Evolutionary conservation across 129 eudicot genomes (phyloP), one percentile per base, ranked within the genome.

Genomic region (Deinandra increscens): DNA sequence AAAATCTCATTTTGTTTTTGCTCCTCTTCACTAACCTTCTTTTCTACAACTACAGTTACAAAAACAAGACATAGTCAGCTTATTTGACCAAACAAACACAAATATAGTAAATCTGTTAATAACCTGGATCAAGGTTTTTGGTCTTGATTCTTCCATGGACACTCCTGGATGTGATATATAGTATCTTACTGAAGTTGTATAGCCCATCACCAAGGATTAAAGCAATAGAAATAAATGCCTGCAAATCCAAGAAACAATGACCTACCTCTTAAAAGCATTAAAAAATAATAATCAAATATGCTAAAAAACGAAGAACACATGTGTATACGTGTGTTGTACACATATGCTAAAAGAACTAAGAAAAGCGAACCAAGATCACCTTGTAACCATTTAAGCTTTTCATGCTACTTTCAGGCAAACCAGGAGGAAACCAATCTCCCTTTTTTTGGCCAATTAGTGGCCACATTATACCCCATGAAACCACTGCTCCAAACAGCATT

Each of bases 171-270:
- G 95, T 90, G 79, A 87, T 51, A 20, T 68, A 53, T 31, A 86
- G 44, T 58, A 90, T 75, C 79, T 90, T 90, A 49, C 67, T 64
- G 78, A 90, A 85, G 64, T 77, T 87, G 82, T 84, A 90, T 72
- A 90, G 86, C 13, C 97, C 97, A 48, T 91, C 97, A 17, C 97
- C 95, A 19, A 87, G 77, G 55, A 91, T 85, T 29, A 87, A 82
- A 11, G 97, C 91, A 49, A 91, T 85, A 31, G 97, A 75, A 70
- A 90, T 77, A 22, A 90, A 90, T 3, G 88, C 88, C 92, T 89
- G 89, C 84, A 67, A 75, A 55, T 49, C 50, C 70, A 80, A 74
- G 42, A 55, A 79, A 55, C 45, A 48, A 54, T 53, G 58, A 43
- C 17, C 45, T 48, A 46, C 37, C 75, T 54, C 12, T 50, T 17